Evolutionary conservation across 75 land plant genomes (phyloP).

Genomic region (Ceratopteris richardii): DNA sequence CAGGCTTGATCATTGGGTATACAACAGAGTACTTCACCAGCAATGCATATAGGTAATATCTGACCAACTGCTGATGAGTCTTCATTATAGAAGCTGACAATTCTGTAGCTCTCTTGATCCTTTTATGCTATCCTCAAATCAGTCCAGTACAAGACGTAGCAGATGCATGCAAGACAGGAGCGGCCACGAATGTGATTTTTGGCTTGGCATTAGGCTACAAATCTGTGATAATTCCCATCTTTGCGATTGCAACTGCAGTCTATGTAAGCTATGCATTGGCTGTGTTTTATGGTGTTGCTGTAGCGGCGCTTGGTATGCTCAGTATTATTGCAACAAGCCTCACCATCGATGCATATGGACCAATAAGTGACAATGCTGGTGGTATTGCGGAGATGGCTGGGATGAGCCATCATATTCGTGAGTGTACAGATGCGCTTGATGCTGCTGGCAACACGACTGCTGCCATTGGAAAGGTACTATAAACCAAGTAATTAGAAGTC

Average conservation of each 20-base stretch:
- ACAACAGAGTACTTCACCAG: constrained; percentile 68
- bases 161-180: constrained; percentile 32
- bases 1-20: constrained; percentile 68
- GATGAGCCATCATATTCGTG: constrained; percentile 21
- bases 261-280: constrained; percentile 66
- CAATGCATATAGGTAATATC: constrained; percentile 55
- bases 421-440: constrained; percentile 25
- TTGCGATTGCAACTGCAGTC: constrained; percentile 65
- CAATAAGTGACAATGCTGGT: constrained; percentile 67
- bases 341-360: constrained; percentile 40
- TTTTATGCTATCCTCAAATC: not conserved
- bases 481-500: not conserved
- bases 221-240: constrained; percentile 69
- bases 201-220: constrained; percentile 47
- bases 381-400: constrained; percentile 71
- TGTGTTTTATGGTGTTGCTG: constrained; percentile 69
- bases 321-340: constrained; percentile 29
- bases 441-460: constrained; percentile 28
- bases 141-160: constrained; percentile 35
- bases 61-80: too few relatives aligned
- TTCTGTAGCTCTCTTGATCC: not conserved
- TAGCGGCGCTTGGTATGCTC: constrained; percentile 29
- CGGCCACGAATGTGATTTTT: constrained; percentile 28
- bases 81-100: too few relatives aligned
- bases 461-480: constrained; percentile 19